Conservation (phyloP, 1,284 basidiomycete species). For the Hemileia vastatrix region DNA sequence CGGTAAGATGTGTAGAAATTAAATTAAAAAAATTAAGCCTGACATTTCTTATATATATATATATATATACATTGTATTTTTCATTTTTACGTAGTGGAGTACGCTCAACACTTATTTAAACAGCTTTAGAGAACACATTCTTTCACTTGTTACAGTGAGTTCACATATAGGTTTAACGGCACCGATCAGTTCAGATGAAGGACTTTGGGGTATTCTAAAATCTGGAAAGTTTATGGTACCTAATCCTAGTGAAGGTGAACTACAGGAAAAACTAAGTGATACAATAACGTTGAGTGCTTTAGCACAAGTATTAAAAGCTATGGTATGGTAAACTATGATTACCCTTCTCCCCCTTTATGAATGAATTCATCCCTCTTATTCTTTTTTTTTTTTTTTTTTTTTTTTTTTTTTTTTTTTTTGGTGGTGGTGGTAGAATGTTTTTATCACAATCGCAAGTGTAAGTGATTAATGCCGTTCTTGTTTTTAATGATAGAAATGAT, state of each 20-base stretch:
- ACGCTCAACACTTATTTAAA: slow-evolving; percentile 12
- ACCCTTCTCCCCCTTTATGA: no score
- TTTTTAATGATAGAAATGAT: background rate
- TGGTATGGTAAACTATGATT: background rate
- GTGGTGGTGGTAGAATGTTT: slow-evolving; percentile 17
- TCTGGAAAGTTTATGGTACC: slow-evolving; percentile 5
- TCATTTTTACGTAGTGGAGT: background rate
- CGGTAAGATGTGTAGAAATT: no score
- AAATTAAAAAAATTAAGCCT: no score
- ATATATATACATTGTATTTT: no score
- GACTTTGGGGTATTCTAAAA: slow-evolving; percentile 8
- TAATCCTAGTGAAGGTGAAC: slow-evolving; percentile 1
- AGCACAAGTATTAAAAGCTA: slow-evolving; percentile 16
- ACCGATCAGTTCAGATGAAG: slow-evolving; percentile 16
- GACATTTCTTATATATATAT: no score
- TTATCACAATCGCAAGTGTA: slow-evolving; percentile 17
- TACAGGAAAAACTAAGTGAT: slow-evolving; percentile 14
- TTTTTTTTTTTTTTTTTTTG: no score
- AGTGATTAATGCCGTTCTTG: no score
- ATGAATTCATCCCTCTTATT: no score
- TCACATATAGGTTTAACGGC: slow-evolving; percentile 12
- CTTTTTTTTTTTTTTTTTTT: no score
- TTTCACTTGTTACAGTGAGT: slow-evolving; percentile 5
- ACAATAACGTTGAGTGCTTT: slow-evolving; percentile 15
- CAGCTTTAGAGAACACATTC: slow-evolving; percentile 15